Base-by-base conservation (phyloP, 805 yeast genomes). In the Kodamaea nitidulidarum region DNA sequence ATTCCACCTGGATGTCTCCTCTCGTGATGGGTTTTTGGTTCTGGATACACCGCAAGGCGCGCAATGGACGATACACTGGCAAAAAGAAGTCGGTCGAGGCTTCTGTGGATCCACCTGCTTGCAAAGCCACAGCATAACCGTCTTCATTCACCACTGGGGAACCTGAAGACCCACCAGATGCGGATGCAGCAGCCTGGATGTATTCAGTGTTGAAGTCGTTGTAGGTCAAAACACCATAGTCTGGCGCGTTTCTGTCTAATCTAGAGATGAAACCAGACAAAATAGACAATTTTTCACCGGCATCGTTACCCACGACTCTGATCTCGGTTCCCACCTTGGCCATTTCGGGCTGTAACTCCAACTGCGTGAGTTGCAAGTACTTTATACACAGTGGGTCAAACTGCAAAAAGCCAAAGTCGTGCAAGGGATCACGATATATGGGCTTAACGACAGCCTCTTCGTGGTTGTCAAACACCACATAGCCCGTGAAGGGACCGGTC, bases 111-210 rank as follows among this genome's bases (percentile, higher is more conserved):
- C 97, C 97, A 54, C 97, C 97, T 2, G 97, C 97, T 61, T 88
- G 96, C 38, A 90, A 65, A 0, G 97, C 96, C 14, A 90, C 86
- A 0, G 91, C 96, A 53, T 78, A 62, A 2, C 96, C 96, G 49
- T 84, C 82, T 32, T 83, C 79, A 58, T 88, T 83, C 2, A 90
- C 95, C n/a, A 90, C 97, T 0, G 97, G 97, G 3, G 96, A 87
- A 7, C 97, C 97, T 35, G 93, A 82, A 3, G 96, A 88, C 2
- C 97, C 97, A 21, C 97, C 97, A 12, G 95, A 83, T 0, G 97
- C 96, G 43, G 88, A 78, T 1, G 97, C 96, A 6, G 97, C 96
- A 1, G 96, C 96, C 63, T 88, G 96, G 40, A 88, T 86, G 61
- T 88, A 88, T 60, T 86, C 95, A 1, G 96, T 88, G 58, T 88